Conservation (phyloP, 2,329 filamentous ascomycete species). For the Fusarium humuli region DNA sequence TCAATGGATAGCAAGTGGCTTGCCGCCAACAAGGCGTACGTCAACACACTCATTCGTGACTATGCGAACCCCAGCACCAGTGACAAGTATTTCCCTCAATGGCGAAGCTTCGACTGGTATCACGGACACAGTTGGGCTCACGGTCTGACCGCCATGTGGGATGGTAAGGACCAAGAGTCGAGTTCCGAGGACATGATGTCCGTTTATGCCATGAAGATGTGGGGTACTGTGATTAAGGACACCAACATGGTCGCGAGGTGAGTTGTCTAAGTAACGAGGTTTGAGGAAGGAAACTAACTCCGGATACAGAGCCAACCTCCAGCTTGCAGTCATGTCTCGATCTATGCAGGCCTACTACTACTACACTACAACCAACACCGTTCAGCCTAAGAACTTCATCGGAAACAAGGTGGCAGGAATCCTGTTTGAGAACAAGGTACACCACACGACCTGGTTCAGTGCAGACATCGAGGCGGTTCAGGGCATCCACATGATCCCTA, state of each 20-base stretch:
- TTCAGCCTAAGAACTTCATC: conserved; percentile 80
- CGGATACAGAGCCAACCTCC: conserved; percentile 74
- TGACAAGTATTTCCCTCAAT: conserved; percentile 84
- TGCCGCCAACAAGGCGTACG: conserved; percentile 77
- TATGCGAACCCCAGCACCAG: conserved; percentile 77
- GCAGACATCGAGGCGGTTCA: conserved; percentile 76
- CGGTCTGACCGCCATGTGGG: conserved; percentile 74
- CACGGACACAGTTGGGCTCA: conserved; percentile 96
- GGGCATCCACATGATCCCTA: conserved; percentile 86
- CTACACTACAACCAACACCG: conserved; percentile 74
- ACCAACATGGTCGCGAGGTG: conserved; percentile 79
- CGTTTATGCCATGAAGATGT: conserved; percentile 91
- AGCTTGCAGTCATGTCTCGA: conserved; percentile 82
- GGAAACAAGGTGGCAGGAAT: conserved; percentile 79
- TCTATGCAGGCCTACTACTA: conserved; percentile 85
- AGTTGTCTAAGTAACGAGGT: conserved; percentile 24
- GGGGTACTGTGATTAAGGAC: conserved; percentile 84
- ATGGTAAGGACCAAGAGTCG: conserved; percentile 88
- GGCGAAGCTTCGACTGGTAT: conserved; percentile 90
- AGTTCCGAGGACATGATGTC: conserved; percentile 92
- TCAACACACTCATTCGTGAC: conserved; percentile 87
- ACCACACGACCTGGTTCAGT: conserved; percentile 93
- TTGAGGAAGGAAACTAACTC: conserved; percentile 6
- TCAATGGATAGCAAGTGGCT: conserved; percentile 83
- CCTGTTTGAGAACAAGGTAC: conserved; percentile 94